Percentiles rank a stretch among this genome's conserved stretches.
These are phyloP conservation scores for Aspergillus egyptiacus DNA, from an alignment of 495 filamentous ascomycete genomes.

Conservation along the genomic window DNA sequence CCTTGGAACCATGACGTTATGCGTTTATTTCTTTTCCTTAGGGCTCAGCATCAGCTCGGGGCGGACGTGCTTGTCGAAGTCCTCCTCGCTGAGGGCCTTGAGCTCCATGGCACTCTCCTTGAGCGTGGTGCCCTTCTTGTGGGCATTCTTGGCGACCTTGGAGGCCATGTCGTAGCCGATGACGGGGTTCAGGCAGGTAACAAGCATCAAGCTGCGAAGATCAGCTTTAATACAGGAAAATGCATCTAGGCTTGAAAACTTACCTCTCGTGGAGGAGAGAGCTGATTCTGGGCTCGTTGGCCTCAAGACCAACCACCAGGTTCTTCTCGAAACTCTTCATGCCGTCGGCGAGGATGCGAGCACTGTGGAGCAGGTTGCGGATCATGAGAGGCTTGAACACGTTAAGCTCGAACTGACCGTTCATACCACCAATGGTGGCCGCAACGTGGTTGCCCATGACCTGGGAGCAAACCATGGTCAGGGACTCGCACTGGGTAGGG, in stretches of 20 bases:
- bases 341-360: slow-evolving; percentile 78
- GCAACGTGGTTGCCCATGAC: slow-evolving; percentile 97
- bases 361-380: slow-evolving; percentile 86
- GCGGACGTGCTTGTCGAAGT: slow-evolving; percentile 84
- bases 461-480: slow-evolving; percentile 97
- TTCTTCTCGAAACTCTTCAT: slow-evolving; percentile 95
- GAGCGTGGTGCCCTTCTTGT: slow-evolving; percentile 93
- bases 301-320: slow-evolving; percentile 79
- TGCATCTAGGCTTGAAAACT: slow-evolving; percentile 14
- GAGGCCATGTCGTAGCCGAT: slow-evolving; percentile 98
- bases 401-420: slow-evolving; percentile 98
- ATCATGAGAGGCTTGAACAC: slow-evolving; percentile 98
- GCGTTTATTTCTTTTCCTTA: slow-evolving; percentile 48
- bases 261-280: slow-evolving; percentile 83
- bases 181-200: slow-evolving; percentile 96
- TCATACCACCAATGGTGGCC: slow-evolving; percentile 87
- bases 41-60: slow-evolving; percentile 98
- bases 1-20: background rate
- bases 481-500: slow-evolving; percentile 94
- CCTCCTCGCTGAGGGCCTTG: slow-evolving; percentile 78
- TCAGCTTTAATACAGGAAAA: slow-evolving; percentile 15
- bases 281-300: slow-evolving; percentile 85
- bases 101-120: slow-evolving; percentile 94
- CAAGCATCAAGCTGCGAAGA: slow-evolving; percentile 80
- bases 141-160: slow-evolving; percentile 98